Evolutionary conservation across 2,329 filamentous ascomycete species (phyloP).

Genomic region (Orbilia quercus): DNA sequence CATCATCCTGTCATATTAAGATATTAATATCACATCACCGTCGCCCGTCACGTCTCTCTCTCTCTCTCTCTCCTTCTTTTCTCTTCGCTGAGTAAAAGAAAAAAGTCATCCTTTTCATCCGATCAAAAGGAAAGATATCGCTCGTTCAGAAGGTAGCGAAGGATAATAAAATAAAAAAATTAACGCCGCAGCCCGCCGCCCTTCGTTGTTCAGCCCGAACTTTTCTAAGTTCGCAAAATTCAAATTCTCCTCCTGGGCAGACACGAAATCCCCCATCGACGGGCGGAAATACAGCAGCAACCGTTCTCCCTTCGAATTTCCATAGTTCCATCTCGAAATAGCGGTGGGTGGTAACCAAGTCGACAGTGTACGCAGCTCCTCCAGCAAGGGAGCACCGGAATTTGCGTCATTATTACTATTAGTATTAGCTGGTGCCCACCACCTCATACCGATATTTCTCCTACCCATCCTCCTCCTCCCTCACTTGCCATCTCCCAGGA

Average conservation of each 20-base stretch:
- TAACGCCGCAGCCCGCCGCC: background rate
- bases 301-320: conserved; percentile 10
- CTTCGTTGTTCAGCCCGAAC: background rate
- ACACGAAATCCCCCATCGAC: conserved; percentile 40
- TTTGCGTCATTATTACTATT: conserved; percentile 55
- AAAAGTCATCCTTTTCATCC: background rate
- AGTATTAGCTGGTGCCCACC: conserved; percentile 4
- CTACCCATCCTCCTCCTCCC: background rate
- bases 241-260: conserved; percentile 18
- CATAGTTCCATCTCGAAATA: conserved; percentile 3
- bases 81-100: conserved; percentile 37
- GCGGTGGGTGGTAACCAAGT: conserved; percentile 16
- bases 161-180: too few species aligned
- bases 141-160: conserved; percentile 1
- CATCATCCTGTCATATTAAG: too few species aligned
- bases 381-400: conserved; percentile 34
- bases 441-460: too few species aligned
- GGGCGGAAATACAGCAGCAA: conserved; percentile 41
- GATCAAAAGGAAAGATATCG: background rate
- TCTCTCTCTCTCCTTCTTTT: background rate
- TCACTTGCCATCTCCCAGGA: background rate
- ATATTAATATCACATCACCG: too few species aligned
- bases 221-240: too few species aligned
- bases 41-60: background rate
- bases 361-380: conserved; percentile 5